Percentiles rank a stretch among this genome's conserved stretches.
phyloP scores from a whole-genome alignment of 2,329 filamentous ascomycete species.

The Colletotrichum ledebouriae region DNA sequence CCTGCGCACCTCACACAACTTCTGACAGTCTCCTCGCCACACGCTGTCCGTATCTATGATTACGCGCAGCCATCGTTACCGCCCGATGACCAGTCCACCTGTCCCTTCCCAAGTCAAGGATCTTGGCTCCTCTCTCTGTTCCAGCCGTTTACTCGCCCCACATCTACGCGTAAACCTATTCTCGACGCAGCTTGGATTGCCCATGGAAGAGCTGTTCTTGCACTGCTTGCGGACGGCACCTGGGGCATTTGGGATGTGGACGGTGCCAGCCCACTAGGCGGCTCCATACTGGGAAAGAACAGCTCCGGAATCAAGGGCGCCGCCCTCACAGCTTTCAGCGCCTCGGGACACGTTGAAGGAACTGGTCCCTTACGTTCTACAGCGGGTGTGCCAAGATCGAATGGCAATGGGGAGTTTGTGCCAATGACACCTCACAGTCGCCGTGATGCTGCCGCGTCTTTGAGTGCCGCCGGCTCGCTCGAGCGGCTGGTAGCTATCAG shows the following conservation, averaged over 20 bases:
- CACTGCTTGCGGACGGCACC: slow-evolving; percentile 72
- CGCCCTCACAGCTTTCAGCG: slow-evolving; percentile 69
- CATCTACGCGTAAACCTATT: slow-evolving; percentile 68
- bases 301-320: slow-evolving; percentile 68
- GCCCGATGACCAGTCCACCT: slow-evolving; percentile 63
- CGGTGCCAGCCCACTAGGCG: slow-evolving; percentile 63
- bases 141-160: slow-evolving; percentile 65
- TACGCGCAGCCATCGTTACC: slow-evolving; percentile 67
- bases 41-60: slow-evolving; percentile 73
- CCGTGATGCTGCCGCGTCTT: slow-evolving; percentile 63
- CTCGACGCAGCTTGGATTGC: slow-evolving; percentile 73
- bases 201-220: slow-evolving; percentile 70
- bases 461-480: slow-evolving; percentile 58
- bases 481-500: slow-evolving; percentile 66
- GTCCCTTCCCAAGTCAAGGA: slow-evolving; percentile 68
- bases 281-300: slow-evolving; percentile 63
- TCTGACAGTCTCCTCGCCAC: slow-evolving; percentile 66
- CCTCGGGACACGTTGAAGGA: slow-evolving; percentile 72
- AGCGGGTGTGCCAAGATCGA: slow-evolving; percentile 30
- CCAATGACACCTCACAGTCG: slow-evolving; percentile 75
- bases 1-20: slow-evolving; percentile 70
- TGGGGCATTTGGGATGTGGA: slow-evolving; percentile 79
- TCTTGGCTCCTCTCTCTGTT: slow-evolving; percentile 76
- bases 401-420: slow-evolving; percentile 65
- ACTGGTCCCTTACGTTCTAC: slow-evolving; percentile 64